phyloP scores from a whole-genome alignment of 1,284 basidiomycete species.

The Naganishia albida region DNA sequence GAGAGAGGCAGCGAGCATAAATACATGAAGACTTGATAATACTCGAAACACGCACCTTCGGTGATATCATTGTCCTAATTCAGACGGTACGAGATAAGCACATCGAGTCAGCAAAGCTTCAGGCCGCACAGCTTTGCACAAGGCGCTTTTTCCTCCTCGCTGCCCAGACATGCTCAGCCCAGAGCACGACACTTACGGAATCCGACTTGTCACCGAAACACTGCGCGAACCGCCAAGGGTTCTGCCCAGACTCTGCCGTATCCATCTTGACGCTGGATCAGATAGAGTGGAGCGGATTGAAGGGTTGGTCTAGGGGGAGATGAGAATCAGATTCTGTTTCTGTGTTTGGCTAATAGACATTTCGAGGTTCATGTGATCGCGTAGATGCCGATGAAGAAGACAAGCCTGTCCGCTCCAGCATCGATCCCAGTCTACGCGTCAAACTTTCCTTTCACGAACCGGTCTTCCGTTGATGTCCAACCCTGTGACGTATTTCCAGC shows the following conservation, averaged over 20 bases:
- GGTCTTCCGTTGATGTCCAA: too few species aligned
- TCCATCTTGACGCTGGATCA: constrained; percentile 15
- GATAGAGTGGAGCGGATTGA: not conserved
- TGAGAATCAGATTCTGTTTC: not conserved
- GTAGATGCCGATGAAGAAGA: not conserved
- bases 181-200: constrained; percentile 3
- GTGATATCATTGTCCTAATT: constrained; percentile 95
- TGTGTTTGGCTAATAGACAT: not conserved
- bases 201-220: constrained; percentile 98
- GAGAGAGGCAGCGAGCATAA: not conserved
- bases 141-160: constrained; percentile 29
- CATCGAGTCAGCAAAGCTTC: not conserved
- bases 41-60: constrained; percentile 67
- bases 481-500: too few species aligned
- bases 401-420: not conserved
- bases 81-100: not conserved
- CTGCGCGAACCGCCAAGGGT: constrained; percentile 92
- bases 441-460: too few species aligned
- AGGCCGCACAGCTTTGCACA: not conserved
- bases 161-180: not conserved
- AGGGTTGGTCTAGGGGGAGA: constrained; percentile 1
- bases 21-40: not conserved
- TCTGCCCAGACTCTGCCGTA: constrained; percentile 28
- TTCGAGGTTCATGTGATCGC: not conserved
- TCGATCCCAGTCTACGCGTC: too few species aligned